These are phyloP conservation scores for Coccomyxa sp. DNA, from an alignment of 139 green algal genomes.

Conservation along the genomic window DNA sequence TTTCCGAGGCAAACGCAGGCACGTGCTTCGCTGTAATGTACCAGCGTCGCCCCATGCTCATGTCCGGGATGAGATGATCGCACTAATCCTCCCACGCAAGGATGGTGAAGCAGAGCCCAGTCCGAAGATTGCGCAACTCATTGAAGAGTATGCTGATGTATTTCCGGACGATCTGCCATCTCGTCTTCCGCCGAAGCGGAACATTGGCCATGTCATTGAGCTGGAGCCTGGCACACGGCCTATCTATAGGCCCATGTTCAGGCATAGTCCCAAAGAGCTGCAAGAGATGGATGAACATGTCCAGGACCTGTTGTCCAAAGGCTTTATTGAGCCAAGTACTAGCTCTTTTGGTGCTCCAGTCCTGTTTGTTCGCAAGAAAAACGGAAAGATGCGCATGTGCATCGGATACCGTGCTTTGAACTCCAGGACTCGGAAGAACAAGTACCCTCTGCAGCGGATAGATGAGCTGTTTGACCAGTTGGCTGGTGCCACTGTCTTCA, in stretches of 20 bases:
- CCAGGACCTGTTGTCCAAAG: constrained; percentile 12
- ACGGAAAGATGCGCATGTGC: constrained; percentile 44
- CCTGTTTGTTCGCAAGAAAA: constrained; percentile 58
- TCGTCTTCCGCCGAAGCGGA: too few species aligned
- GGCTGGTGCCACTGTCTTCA: constrained; percentile 19
- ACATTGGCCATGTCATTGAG: too few species aligned
- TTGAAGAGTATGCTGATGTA: too few species aligned
- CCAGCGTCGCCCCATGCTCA: too few species aligned
- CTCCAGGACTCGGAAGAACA: constrained; percentile 43
- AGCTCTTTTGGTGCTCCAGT: constrained; percentile 45
- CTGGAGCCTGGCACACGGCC: neutral
- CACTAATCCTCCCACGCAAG: too few species aligned
- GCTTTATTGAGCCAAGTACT: constrained; percentile 19
- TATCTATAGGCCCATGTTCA: neutral
- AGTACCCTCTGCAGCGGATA: constrained; percentile 39
- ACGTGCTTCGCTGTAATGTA: too few species aligned
- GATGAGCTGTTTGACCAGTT: constrained; percentile 46
- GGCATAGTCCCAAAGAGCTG: neutral
- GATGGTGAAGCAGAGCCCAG: too few species aligned
- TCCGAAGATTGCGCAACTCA: too few species aligned
- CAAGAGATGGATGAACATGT: constrained; percentile 10
- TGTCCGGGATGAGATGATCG: too few species aligned
- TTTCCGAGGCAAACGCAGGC: too few species aligned
- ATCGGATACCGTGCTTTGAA: constrained; percentile 57
- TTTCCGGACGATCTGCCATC: too few species aligned